Evolutionary conservation across 345 rosid genomes (phyloP).

Genomic region (Microcos paniculata): DNA sequence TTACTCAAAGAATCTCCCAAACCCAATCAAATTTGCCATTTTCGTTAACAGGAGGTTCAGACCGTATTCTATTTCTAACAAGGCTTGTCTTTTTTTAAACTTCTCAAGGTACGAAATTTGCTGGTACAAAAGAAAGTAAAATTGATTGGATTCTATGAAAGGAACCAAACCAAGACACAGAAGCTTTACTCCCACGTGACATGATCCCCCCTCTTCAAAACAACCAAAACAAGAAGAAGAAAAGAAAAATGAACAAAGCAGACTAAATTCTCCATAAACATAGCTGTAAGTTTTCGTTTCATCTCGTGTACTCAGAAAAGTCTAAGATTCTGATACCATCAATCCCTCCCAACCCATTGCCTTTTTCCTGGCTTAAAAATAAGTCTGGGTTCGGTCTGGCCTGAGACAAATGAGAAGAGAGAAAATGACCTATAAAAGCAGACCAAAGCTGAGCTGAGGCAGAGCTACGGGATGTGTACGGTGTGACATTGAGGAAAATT

Average conservation of each 20-base stretch:
- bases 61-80: background rate
- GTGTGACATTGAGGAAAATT: background rate
- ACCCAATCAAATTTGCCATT: background rate
- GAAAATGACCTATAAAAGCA: background rate
- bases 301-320: background rate
- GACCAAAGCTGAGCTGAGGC: background rate
- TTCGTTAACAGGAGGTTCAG: background rate
- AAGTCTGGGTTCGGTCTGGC: background rate
- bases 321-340: background rate
- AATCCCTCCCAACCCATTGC: background rate
- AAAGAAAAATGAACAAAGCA: too few species aligned
- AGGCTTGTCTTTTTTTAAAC: background rate
- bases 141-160: background rate
- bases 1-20: constrained; percentile 8
- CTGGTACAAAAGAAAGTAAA: background rate
- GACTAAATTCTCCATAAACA: background rate
- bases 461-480: constrained; percentile 8
- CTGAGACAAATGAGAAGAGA: background rate
- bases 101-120: background rate
- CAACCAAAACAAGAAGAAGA: background rate
- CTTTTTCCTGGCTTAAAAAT: background rate
- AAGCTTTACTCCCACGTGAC: constrained; percentile 20
- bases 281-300: background rate
- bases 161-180: background rate
- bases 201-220: constrained; percentile 1